These are phyloP conservation scores for Gossypium gossypioides DNA, from an alignment of 441 rosid genomes.

Conservation along the genomic window DNA sequence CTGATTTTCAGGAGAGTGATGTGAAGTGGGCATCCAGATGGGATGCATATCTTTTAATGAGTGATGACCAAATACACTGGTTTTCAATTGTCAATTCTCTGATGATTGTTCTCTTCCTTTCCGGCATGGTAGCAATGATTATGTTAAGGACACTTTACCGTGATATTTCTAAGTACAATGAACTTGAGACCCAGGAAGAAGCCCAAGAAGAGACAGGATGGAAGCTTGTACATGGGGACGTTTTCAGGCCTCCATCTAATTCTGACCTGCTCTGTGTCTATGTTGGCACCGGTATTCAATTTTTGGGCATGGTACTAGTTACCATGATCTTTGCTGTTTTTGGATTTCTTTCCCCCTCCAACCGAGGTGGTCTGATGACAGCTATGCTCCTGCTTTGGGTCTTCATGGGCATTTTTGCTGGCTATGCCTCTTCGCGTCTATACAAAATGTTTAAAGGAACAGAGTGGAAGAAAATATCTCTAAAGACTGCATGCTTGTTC, in stretches of 20 bases:
- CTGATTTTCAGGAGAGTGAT: constrained; percentile 55
- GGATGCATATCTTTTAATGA: constrained; percentile 88
- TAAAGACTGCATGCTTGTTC: constrained; percentile 53
- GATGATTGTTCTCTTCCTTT: constrained; percentile 2
- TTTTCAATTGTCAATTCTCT: background rate
- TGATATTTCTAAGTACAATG: background rate
- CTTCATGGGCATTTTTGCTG: constrained; percentile 52
- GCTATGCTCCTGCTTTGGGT: constrained; percentile 5
- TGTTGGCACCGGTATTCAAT: constrained; percentile 58
- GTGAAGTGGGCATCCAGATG: constrained; percentile 98
- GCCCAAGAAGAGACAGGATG: constrained; percentile 5
- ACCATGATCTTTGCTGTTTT: constrained; percentile 56
- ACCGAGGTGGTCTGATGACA: constrained; percentile 42
- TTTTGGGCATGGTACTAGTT: constrained; percentile 52
- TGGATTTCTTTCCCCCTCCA: constrained; percentile 57
- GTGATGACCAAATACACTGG: constrained; percentile 31
- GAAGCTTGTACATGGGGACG: constrained; percentile 3
- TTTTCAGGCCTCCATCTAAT: constrained; percentile 12
- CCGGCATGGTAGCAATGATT: constrained; percentile 6
- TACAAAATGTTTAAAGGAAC: constrained; percentile 58
- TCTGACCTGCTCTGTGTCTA: constrained; percentile 37
- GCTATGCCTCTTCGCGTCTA: constrained; percentile 45
- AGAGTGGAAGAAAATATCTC: constrained; percentile 51
- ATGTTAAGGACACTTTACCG: constrained; percentile 1
- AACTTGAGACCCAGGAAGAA: constrained; percentile 1